phyloP scores from a whole-genome alignment of 495 filamentous ascomycete genomes.

The Parmelia sp. region DNA sequence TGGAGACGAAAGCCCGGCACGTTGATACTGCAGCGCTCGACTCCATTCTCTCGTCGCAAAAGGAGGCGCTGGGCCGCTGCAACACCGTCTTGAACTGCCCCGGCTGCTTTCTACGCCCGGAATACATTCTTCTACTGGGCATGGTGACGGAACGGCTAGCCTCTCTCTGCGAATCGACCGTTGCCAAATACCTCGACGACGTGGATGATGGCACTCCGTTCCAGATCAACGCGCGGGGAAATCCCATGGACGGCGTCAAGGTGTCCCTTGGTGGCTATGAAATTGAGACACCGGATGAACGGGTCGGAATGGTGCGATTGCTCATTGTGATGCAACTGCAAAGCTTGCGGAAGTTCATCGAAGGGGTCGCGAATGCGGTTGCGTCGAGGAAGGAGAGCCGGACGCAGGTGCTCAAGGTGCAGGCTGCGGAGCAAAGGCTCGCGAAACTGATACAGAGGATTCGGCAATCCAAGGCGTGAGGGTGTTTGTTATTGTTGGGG shows the following conservation, averaged over 20 bases:
- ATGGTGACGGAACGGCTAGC: background rate
- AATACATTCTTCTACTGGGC: background rate
- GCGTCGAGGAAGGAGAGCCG: background rate
- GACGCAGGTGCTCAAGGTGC: background rate
- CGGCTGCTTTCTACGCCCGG: background rate
- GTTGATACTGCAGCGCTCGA: background rate
- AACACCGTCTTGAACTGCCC: background rate
- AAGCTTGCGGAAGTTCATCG: background rate
- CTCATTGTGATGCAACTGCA: background rate
- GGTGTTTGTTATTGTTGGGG: background rate
- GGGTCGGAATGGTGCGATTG: background rate
- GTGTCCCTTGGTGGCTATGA: background rate
- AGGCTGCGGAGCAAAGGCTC: background rate
- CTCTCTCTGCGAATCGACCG: background rate
- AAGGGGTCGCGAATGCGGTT: background rate
- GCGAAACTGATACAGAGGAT: background rate
- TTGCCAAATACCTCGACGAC: background rate
- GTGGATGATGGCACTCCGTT: background rate
- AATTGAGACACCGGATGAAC: background rate
- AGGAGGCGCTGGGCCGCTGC: background rate
- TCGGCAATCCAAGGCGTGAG: background rate
- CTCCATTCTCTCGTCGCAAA: background rate
- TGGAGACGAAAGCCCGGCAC: background rate
- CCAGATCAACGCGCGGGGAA: background rate
- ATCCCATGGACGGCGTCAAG: background rate